Evolutionary conservation across 768 basidiomycete genomes (phyloP).

Genomic region (Tubosaeta sp.): DNA sequence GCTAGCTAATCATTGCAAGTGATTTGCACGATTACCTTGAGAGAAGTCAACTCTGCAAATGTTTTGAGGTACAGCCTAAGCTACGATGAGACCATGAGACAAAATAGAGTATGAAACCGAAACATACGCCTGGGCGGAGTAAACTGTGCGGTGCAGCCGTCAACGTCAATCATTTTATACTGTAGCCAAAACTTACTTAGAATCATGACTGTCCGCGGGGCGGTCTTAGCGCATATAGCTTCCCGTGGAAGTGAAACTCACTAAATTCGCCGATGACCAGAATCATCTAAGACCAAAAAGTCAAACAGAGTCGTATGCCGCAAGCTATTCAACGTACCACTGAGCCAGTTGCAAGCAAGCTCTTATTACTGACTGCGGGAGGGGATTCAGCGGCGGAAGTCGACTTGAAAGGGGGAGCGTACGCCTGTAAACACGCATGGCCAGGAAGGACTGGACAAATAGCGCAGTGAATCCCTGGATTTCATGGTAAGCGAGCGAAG

Average conservation of each 20-base stretch:
- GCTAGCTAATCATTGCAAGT: background rate
- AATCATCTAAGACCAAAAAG: conserved; percentile 11
- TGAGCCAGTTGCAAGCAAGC: conserved; percentile 36
- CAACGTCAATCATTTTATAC: background rate
- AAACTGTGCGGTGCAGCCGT: conserved; percentile 29
- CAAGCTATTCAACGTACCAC: conserved; percentile 24
- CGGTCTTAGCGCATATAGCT: conserved; percentile 4
- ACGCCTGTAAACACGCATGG: conserved; percentile 50
- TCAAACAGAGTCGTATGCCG: background rate
- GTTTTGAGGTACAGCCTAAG: conserved; percentile 39
- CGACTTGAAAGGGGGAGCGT: conserved; percentile 12
- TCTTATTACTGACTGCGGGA: conserved; percentile 48
- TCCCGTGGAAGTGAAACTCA: conserved; percentile 8
- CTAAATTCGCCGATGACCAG: conserved; percentile 43
- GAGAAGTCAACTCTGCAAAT: conserved; percentile 40
- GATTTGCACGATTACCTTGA: conserved; percentile 40
- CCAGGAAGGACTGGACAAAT: conserved; percentile 57
- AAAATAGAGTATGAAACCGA: background rate
- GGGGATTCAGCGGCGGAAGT: background rate
- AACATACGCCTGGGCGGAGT: conserved; percentile 34
- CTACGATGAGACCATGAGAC: background rate
- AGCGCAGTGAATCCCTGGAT: conserved; percentile 43
- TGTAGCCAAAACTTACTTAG: conserved; percentile 27
- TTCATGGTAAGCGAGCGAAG: background rate
- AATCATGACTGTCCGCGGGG: conserved; percentile 25